Base-by-base conservation (phyloP, 345 rosid genomes). In the Erucastrum elatum region DNA sequence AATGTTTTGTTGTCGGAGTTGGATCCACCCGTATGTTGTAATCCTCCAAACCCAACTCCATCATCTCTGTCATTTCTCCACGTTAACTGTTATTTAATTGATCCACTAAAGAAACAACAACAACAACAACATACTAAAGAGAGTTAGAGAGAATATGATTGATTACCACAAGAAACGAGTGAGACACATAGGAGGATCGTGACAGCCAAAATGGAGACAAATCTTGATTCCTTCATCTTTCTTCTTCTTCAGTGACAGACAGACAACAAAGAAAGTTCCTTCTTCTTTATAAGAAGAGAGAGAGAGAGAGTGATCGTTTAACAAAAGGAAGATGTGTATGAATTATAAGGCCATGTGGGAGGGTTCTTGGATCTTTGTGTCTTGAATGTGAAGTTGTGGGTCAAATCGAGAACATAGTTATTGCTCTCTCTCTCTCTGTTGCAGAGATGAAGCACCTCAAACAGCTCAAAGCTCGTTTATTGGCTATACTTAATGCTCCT, bases 1-100 rank as follows among this genome's bases (percentile, higher is more conserved):
- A 84, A 4, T 87, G 73, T 78, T 88, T 91, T 74, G 97, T 81
- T 8, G 86, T 81, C 31, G 97, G 96, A 69, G 76, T 75, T 12
- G 96, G 94, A 81, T 94, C 89, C 5, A 86, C 31, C 6, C 82
- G 82, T 15, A 30, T 1, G 15, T 27, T 61, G 74, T 94, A 94
- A 81, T 89, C 98, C 49, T 89, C 91, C 77, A 86, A 53, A 30
- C 72, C 75, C 71, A 84, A 0, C 6, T 77, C 68, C 64, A 39
- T 63, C 64, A 39, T 63, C 30, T 74, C 82, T 68, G 79, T 37
- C 31, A 44, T 30, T 62, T 53, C 9, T 16, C 62, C 30, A 66
- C 2, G 71, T 29, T 15, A 64, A 49, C 15, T 5, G n/a, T 60
- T 60, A 26, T 11, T 55, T 4, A 15, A n/a, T 9, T 25, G 29